Percentiles rank a stretch among this genome's conserved stretches.
Evolutionary conservation across 208 protist species (phyloP).

Genomic region (Wallacemonas sp.): DNA sequence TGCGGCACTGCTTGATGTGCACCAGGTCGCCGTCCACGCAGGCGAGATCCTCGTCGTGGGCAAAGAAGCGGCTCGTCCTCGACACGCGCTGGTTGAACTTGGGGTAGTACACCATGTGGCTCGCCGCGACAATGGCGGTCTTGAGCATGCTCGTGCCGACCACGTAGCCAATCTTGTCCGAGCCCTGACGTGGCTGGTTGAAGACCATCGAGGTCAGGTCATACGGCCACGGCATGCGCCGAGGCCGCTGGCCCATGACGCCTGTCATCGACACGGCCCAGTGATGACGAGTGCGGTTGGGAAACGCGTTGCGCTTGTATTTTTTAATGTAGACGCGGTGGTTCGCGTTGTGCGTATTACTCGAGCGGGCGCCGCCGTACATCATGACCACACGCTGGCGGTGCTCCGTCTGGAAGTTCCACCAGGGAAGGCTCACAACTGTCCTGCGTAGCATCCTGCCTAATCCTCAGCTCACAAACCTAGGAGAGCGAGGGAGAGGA

Average conservation of each 20-base stretch:
- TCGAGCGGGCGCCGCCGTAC: conserved; percentile 87
- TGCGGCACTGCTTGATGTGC: conserved; percentile 92
- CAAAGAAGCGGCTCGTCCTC: conserved; percentile 91
- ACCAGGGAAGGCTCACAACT: conserved; percentile 76
- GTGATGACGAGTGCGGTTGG: conserved; percentile 90
- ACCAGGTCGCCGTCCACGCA: conserved; percentile 93
- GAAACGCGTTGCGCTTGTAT: conserved; percentile 90
- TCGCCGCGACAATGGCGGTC: conserved; percentile 88
- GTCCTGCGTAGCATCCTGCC: conserved; percentile 72
- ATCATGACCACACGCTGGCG: conserved; percentile 87
- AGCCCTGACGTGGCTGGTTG: conserved; percentile 89
- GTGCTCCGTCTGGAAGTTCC: conserved; percentile 94
- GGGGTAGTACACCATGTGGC: conserved; percentile 94
- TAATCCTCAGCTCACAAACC: conserved; percentile 3
- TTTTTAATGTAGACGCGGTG: conserved; percentile 91
- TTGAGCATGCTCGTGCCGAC: conserved; percentile 94
- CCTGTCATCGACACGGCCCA: conserved; percentile 92
- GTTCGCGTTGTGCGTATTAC: conserved; percentile 88
- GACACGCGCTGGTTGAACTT: conserved; percentile 93
- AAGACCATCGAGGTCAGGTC: conserved; percentile 93
- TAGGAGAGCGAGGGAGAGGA: background rate
- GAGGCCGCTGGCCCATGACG: conserved; percentile 81
- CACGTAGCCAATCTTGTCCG: conserved; percentile 93
- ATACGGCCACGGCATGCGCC: conserved; percentile 93
- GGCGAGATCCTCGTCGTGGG: conserved; percentile 92